These are phyloP conservation scores for Tuber brumale DNA, from an alignment of 495 filamentous ascomycete genomes.

Conservation along the genomic window DNA sequence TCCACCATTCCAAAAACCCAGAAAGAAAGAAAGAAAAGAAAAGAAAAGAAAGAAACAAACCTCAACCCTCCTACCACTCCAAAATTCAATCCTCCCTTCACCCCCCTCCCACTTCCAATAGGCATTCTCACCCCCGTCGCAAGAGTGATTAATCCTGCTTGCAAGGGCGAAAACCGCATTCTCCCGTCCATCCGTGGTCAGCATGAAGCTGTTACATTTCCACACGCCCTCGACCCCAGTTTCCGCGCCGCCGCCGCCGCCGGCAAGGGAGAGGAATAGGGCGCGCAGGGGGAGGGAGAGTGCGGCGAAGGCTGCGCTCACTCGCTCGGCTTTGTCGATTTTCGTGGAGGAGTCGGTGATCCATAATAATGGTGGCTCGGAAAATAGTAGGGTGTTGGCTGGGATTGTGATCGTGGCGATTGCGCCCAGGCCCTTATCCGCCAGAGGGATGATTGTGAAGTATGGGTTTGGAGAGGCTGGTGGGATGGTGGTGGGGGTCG, in stretches of 20 bases:
- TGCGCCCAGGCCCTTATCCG: conserved; percentile 30
- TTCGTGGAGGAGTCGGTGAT: conserved; percentile 8
- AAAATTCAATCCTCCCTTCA: conserved; percentile 29
- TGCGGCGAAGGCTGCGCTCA: conserved; percentile 15
- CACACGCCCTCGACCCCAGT: conserved; percentile 29
- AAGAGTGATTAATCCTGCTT: conserved; percentile 38
- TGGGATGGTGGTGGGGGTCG: not conserved
- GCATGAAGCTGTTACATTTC: conserved; percentile 38
- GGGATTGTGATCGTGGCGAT: conserved; percentile 31
- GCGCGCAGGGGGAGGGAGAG: conserved; percentile 11
- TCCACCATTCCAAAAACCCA: not conserved
- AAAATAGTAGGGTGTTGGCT: conserved; percentile 28
- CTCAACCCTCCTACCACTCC: conserved; percentile 36
- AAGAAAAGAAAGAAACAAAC: not conserved
- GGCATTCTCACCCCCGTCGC: conserved; percentile 33
- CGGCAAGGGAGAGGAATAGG: not conserved
- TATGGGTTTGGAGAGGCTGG: conserved; percentile 9
- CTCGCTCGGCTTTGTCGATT: conserved; percentile 12
- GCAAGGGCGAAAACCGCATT: conserved; percentile 34
- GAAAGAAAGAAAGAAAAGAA: conserved; percentile 6
- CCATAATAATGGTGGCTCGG: conserved; percentile 26
- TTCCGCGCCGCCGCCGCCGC: conserved; percentile 5
- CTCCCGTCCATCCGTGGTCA: conserved; percentile 23
- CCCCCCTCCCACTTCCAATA: conserved; percentile 33
- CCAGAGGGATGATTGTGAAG: conserved; percentile 27